Evolutionary conservation across 2,329 filamentous ascomycete species (phyloP).

Genomic region (Capronia americana): DNA sequence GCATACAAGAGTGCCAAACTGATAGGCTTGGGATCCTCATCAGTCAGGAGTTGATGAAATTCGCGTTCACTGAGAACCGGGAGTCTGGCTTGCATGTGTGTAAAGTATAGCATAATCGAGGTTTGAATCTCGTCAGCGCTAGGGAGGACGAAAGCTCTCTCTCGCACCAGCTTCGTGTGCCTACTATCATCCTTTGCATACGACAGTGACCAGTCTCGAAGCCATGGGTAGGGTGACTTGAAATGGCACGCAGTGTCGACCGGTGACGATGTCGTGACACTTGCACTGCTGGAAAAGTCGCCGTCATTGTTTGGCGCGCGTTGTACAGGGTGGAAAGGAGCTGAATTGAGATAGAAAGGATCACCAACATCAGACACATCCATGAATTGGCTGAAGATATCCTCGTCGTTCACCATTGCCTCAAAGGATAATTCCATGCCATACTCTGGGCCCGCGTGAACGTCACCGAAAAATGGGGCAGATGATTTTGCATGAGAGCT

Average conservation of each 20-base stretch:
- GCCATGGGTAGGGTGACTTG: background rate
- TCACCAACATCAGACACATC: background rate
- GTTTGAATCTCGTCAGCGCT: background rate
- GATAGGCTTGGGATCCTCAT: background rate
- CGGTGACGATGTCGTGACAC: background rate
- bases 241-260: background rate
- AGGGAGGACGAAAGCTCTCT: conserved; percentile 1
- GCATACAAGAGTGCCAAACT: background rate
- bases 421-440: background rate
- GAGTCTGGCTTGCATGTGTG: background rate
- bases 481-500: background rate
- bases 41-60: background rate
- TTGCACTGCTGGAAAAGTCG: background rate
- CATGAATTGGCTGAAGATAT: conserved; percentile 2
- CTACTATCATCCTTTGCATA: background rate
- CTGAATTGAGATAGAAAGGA: background rate
- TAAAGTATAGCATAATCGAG: background rate
- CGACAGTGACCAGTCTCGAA: background rate
- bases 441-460: background rate
- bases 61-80: background rate
- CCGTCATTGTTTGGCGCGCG: background rate
- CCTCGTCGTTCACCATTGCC: background rate
- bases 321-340: background rate
- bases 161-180: background rate
- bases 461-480: background rate